phyloP scores from a whole-genome alignment of 2,329 filamentous ascomycete species.

The Diplodia sapinea region DNA sequence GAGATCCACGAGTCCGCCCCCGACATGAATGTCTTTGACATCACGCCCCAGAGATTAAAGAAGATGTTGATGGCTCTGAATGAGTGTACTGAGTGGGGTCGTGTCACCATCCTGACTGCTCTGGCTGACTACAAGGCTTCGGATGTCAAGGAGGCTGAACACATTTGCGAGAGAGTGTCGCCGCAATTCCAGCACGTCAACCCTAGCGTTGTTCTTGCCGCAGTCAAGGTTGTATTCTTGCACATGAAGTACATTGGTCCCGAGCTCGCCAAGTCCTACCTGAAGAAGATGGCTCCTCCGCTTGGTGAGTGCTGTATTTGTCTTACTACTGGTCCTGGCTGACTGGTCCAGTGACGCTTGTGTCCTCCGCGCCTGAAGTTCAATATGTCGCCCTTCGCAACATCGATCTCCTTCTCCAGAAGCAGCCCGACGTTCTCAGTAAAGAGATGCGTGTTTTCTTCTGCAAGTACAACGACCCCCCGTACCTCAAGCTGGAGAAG shows the following conservation, averaged over 20 bases:
- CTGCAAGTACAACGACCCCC: conserved; percentile 99
- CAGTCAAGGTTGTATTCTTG: conserved; percentile 95
- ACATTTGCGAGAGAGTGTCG: conserved; percentile 94
- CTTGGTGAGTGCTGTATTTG: conserved; percentile 66
- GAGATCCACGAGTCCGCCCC: conserved; percentile 91
- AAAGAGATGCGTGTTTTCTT: conserved; percentile 99
- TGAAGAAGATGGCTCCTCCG: conserved; percentile 98
- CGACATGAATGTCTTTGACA: conserved; percentile 83
- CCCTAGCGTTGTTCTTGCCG: conserved; percentile 93
- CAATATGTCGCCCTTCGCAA: conserved; percentile 97
- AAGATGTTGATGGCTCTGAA: conserved; percentile 96
- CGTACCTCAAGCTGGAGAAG: conserved; percentile 96
- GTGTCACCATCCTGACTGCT: conserved; percentile 90
- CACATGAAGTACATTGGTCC: conserved; percentile 87
- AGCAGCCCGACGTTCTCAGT: conserved; percentile 93
- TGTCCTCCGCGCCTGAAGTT: conserved; percentile 94
- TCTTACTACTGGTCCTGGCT: conserved; percentile 35
- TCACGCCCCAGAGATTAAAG: conserved; percentile 83
- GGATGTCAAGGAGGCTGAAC: conserved; percentile 96
- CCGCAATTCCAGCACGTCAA: conserved; percentile 99
- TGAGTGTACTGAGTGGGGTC: conserved; percentile 97
- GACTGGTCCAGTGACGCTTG: conserved; percentile 76
- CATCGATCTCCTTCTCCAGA: conserved; percentile 93
- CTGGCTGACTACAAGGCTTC: conserved; percentile 83
- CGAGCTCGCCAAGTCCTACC: conserved; percentile 80